phyloP scores from a whole-genome alignment of 139 green algal species.

The Microglena sp. region DNA sequence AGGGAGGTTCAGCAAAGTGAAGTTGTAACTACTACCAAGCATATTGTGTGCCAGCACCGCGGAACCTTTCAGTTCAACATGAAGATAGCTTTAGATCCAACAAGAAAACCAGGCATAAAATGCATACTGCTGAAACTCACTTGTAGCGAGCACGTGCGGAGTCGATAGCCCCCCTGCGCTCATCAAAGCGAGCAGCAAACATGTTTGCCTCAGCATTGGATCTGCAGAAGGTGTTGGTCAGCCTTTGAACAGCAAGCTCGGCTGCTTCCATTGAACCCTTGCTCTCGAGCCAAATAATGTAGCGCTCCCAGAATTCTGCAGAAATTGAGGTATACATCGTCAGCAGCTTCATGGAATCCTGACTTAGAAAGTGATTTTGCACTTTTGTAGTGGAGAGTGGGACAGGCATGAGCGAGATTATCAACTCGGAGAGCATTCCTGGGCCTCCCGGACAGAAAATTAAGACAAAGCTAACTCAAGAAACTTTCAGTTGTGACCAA shows the following conservation, averaged over 20 bases:
- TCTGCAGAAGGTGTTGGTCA: constrained; percentile 53
- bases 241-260: constrained; percentile 37
- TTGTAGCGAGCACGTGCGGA: constrained; percentile 31
- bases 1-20: too few relatives aligned
- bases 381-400: neutral
- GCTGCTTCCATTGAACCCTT: constrained; percentile 22
- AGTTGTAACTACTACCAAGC: too few relatives aligned
- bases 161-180: constrained; percentile 43
- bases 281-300: constrained; percentile 55
- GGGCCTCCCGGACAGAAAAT: too few relatives aligned
- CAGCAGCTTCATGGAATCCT: neutral
- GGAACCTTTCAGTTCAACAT: too few relatives aligned
- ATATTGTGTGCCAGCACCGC: too few relatives aligned
- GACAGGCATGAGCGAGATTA: neutral
- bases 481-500: neutral
- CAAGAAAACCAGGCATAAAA: too few relatives aligned
- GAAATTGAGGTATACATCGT: too few relatives aligned
- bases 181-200: constrained; percentile 58
- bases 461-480: neutral
- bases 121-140: constrained; percentile 23
- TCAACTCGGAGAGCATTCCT: too few relatives aligned
- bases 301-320: constrained; percentile 75
- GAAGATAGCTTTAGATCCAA: too few relatives aligned
- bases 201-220: constrained; percentile 47
- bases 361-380: neutral